Conservation (phyloP, 1,284 basidiomycete genomes). For the Fomitopsis palustris region DNA sequence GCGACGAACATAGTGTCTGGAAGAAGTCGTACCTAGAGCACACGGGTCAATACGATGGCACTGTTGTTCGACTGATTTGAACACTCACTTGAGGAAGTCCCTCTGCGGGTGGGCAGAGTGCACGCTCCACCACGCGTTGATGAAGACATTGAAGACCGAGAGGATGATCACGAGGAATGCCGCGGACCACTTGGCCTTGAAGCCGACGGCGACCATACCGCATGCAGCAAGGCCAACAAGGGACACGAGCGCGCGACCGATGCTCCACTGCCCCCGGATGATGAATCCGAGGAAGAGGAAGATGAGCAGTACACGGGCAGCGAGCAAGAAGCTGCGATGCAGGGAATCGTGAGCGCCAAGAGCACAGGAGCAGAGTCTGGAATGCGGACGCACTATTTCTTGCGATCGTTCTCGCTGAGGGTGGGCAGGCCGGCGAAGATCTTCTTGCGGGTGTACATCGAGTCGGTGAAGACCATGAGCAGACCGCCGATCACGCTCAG, state of each 20-base stretch:
- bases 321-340: constrained; percentile 81
- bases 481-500: constrained; percentile 43
- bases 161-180: constrained; percentile 94
- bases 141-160: constrained; percentile 94
- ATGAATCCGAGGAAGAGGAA: constrained; percentile 99
- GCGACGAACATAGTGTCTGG: constrained; percentile 83
- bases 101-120: constrained; percentile 90
- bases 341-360: constrained; percentile 4
- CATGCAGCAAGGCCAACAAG: constrained; percentile 90
- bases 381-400: constrained; percentile 82
- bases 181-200: constrained; percentile 99
- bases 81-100: constrained; percentile 91
- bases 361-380: not conserved
- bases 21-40: constrained; percentile 81
- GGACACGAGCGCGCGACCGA: constrained; percentile 84
- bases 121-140: constrained; percentile 99
- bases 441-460: constrained; percentile 83
- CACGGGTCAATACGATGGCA: constrained; percentile 8
- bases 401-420: constrained; percentile 92
- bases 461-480: constrained; percentile 97
- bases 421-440: constrained; percentile 91
- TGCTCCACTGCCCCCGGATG: constrained; percentile 88
- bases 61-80: not conserved
- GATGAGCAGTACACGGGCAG: constrained; percentile 95
- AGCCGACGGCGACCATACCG: constrained; percentile 95